Evolutionary conservation across 345 rosid genomes (phyloP).

Genomic region (Brassica rapa): DNA sequence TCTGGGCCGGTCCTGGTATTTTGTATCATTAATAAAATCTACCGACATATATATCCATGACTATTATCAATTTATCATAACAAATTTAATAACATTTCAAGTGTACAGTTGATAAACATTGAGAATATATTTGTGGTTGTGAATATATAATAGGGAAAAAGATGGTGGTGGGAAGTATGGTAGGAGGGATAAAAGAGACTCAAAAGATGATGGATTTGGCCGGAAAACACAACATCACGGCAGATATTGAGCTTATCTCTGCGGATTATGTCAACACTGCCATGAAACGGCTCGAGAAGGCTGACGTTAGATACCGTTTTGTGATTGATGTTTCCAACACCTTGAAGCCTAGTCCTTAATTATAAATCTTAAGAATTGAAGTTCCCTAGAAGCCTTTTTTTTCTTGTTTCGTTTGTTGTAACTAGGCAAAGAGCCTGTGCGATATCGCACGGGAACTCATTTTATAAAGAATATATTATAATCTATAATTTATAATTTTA

Average conservation of each 20-base stretch:
- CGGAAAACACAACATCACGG: slow-evolving; percentile 46
- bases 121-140: slow-evolving; percentile 1
- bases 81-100: neutral
- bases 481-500: no score
- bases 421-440: no score
- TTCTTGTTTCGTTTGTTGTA: slow-evolving; percentile 17
- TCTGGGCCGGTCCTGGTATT: neutral
- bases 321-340: slow-evolving; percentile 62
- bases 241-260: slow-evolving; percentile 59
- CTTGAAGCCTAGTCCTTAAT: slow-evolving; percentile 37
- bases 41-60: neutral
- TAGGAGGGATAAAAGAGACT: slow-evolving; percentile 62
- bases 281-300: slow-evolving; percentile 46
- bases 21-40: neutral
- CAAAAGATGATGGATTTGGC: slow-evolving; percentile 61
- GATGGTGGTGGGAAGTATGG: slow-evolving; percentile 45
- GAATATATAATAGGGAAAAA: slow-evolving; percentile 45
- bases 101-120: neutral
- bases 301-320: slow-evolving; percentile 58
- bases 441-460: no score
- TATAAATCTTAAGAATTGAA: slow-evolving; percentile 1
- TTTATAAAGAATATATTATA: no score
- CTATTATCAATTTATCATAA: neutral
- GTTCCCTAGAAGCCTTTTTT: neutral
- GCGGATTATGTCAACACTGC: slow-evolving; percentile 57